These are phyloP conservation scores for Actinomortierella wolfii DNA, from an alignment of 371 early-diverging fungal genomes.

Conservation along the genomic window DNA sequence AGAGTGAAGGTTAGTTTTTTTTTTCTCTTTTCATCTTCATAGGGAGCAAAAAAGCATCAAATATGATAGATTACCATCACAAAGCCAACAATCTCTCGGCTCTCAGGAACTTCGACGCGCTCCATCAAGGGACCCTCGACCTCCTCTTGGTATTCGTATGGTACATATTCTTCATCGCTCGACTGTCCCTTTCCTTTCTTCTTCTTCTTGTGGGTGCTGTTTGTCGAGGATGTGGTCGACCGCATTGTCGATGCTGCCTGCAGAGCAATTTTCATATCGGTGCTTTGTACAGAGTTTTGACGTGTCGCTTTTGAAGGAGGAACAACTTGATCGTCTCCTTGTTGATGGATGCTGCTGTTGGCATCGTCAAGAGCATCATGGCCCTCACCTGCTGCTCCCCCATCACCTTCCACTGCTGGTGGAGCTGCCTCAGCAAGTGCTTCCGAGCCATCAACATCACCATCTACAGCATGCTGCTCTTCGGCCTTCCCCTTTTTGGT, in stretches of 20 bases:
- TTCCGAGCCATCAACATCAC: background rate
- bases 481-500: conserved; percentile 12
- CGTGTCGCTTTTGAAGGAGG: background rate
- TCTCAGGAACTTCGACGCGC: conserved; percentile 26
- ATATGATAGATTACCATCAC: conserved; percentile 46
- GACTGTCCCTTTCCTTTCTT: conserved; percentile 12
- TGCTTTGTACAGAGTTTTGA: too few relatives aligned
- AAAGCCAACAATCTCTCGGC: conserved; percentile 28
- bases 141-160: conserved; percentile 45
- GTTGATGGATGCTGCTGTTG: background rate
- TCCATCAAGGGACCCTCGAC: conserved; percentile 42
- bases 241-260: too few relatives aligned
- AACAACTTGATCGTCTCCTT: conserved; percentile 17
- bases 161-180: conserved; percentile 23
- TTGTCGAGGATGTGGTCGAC: background rate
- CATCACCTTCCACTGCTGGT: too few relatives aligned
- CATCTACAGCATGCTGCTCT: conserved; percentile 9
- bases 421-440: too few relatives aligned
- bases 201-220: conserved; percentile 9
- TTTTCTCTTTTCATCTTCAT: too few relatives aligned
- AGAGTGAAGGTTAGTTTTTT: too few relatives aligned
- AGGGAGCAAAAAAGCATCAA: too few relatives aligned
- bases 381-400: too few relatives aligned
- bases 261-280: too few relatives aligned
- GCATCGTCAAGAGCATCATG: conserved; percentile 5